Conservation (phyloP, 495 filamentous ascomycete species). For the Recurvomyces mirabilis region DNA sequence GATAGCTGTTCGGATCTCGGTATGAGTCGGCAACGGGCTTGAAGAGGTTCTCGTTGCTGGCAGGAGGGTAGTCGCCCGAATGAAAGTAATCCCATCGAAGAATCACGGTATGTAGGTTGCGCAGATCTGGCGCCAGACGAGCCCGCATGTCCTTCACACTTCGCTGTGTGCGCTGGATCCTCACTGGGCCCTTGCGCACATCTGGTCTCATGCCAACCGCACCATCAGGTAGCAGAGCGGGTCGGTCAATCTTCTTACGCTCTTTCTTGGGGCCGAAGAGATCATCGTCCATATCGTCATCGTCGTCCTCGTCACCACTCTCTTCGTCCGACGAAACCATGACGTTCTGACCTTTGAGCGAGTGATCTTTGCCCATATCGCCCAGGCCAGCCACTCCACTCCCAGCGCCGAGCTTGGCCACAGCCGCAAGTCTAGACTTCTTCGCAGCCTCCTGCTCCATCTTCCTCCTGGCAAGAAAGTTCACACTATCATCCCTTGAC, state of each 20-base stretch:
- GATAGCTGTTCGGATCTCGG: slow-evolving; percentile 62
- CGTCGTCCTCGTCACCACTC: slow-evolving; percentile 60
- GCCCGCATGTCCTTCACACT: slow-evolving; percentile 90
- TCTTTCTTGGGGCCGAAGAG: slow-evolving; percentile 20
- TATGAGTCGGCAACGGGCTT: slow-evolving; percentile 65
- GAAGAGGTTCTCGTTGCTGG: slow-evolving; percentile 54
- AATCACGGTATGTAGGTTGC: slow-evolving; percentile 70
- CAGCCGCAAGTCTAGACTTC: slow-evolving; percentile 58
- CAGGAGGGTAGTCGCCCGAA: slow-evolving; percentile 69
- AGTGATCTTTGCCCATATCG: slow-evolving; percentile 69
- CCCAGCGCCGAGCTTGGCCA: slow-evolving; percentile 66
- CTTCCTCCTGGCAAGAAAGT: slow-evolving; percentile 41
- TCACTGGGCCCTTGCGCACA: slow-evolving; percentile 51
- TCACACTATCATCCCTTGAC: slow-evolving; percentile 23
- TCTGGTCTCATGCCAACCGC: slow-evolving; percentile 12
- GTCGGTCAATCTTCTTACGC: slow-evolving; percentile 14
- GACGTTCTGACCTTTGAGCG: slow-evolving; percentile 60
- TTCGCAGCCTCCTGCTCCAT: slow-evolving; percentile 23
- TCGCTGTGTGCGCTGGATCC: slow-evolving; percentile 62
- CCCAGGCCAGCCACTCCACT: slow-evolving; percentile 68
- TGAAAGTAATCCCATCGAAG: slow-evolving; percentile 92
- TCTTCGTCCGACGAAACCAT: slow-evolving; percentile 70
- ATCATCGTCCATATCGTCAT: slow-evolving; percentile 25
- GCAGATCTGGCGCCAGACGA: slow-evolving; percentile 78
- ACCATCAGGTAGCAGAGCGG: slow-evolving; percentile 40